Percentiles rank a stretch among this genome's conserved stretches.
phyloP scores from a whole-genome alignment of 345 rosid genomes.

The Kernera saxatilis region DNA sequence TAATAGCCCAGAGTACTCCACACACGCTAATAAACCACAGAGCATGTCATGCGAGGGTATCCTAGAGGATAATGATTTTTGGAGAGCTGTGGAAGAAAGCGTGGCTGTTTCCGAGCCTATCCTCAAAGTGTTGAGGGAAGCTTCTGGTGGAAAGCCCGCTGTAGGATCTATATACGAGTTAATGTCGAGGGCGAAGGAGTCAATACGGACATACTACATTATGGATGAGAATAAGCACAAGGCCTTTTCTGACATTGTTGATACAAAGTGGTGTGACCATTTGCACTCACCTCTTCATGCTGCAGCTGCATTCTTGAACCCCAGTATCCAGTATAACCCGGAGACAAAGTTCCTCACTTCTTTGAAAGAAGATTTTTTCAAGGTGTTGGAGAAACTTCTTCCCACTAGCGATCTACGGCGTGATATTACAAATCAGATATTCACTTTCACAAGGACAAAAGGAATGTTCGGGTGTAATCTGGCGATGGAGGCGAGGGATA shows the following conservation, averaged over 20 bases:
- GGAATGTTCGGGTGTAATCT: slow-evolving; percentile 83
- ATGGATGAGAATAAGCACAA: slow-evolving; percentile 87
- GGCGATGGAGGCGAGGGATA: slow-evolving; percentile 74
- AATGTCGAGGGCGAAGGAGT: slow-evolving; percentile 82
- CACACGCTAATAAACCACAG: slow-evolving; percentile 58
- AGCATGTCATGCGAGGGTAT: slow-evolving; percentile 48
- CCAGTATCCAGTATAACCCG: slow-evolving; percentile 72
- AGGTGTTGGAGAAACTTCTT: slow-evolving; percentile 76
- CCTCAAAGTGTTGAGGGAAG: slow-evolving; percentile 76
- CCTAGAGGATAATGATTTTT: slow-evolving; percentile 67
- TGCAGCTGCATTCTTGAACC: slow-evolving; percentile 84
- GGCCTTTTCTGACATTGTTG: slow-evolving; percentile 69
- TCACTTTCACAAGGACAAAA: slow-evolving; percentile 61
- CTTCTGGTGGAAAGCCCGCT: slow-evolving; percentile 70
- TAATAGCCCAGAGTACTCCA: slow-evolving; percentile 61
- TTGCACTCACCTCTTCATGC: slow-evolving; percentile 82
- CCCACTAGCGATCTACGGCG: slow-evolving; percentile 87
- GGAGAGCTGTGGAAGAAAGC: slow-evolving; percentile 79
- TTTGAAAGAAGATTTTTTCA: slow-evolving; percentile 76
- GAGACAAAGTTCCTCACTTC: slow-evolving; percentile 66
- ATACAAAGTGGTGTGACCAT: slow-evolving; percentile 75
- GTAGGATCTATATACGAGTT: slow-evolving; percentile 76
- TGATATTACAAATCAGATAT: slow-evolving; percentile 71
- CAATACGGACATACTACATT: slow-evolving; percentile 75
- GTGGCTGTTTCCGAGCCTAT: slow-evolving; percentile 91